These are phyloP conservation scores for Didymella segeticola DNA, from an alignment of 2,329 filamentous ascomycete species.

Conservation along the genomic window DNA sequence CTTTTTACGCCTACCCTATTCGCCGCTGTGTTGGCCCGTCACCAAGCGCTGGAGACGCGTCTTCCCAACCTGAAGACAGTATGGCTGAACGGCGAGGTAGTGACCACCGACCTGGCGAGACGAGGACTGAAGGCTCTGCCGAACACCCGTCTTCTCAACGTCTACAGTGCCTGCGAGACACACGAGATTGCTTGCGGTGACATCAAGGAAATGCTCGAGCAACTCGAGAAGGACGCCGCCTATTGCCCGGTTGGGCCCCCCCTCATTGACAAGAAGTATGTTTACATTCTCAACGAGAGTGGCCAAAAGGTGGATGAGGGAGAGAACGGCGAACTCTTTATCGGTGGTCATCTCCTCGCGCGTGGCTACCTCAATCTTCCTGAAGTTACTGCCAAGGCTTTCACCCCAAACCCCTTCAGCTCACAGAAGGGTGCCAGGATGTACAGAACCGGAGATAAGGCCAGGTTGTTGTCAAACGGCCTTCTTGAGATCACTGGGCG, in stretches of 20 bases:
- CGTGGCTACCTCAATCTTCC: conserved; percentile 81
- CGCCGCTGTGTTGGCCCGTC: conserved; percentile 73
- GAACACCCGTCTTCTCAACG: conserved; percentile 73
- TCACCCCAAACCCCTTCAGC: conserved; percentile 71
- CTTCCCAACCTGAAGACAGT: conserved; percentile 72
- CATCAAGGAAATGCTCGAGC: conserved; percentile 69
- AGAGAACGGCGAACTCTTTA: conserved; percentile 73
- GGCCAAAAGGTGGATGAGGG: conserved; percentile 68
- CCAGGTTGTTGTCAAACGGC: conserved; percentile 70
- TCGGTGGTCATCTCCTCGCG: conserved; percentile 73
- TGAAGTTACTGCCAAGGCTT: conserved; percentile 76
- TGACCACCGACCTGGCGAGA: conserved; percentile 76
- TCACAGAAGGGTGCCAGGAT: conserved; percentile 67
- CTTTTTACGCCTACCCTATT: conserved; percentile 84
- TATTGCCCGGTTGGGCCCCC: conserved; percentile 79
- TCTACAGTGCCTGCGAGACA: conserved; percentile 83
- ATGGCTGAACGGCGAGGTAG: conserved; percentile 85
- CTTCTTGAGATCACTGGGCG: conserved; percentile 77
- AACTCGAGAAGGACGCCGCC: conserved; percentile 61
- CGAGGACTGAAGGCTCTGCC: conserved; percentile 73
- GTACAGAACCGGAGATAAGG: conserved; percentile 77
- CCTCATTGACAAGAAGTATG: conserved; percentile 67
- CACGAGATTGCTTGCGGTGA: conserved; percentile 82
- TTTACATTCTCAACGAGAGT: conserved; percentile 75
- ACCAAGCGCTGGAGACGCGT: conserved; percentile 68